phyloP scores from a whole-genome alignment of 2,329 filamentous ascomycete species.

The Nemania diffusa region DNA sequence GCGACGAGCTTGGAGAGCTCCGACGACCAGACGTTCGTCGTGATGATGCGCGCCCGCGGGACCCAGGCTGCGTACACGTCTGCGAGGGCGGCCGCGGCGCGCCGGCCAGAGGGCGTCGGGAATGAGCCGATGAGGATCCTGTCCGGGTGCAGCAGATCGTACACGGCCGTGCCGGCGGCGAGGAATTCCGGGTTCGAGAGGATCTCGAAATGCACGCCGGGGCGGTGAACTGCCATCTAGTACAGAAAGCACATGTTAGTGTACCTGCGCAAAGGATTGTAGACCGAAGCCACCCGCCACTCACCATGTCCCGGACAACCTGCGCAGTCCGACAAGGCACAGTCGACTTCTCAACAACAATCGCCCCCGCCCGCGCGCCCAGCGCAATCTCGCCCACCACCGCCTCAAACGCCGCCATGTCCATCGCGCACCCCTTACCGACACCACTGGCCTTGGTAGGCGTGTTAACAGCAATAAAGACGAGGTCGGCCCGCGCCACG shows the following conservation, averaged over 20 bases:
- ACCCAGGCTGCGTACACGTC: slow-evolving; percentile 79
- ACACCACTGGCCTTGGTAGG: slow-evolving; percentile 78
- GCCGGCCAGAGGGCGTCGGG: slow-evolving; percentile 66
- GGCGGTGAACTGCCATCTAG: slow-evolving; percentile 67
- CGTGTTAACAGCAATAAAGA: slow-evolving; percentile 82
- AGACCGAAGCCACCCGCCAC: too few species aligned
- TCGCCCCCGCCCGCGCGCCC: slow-evolving; percentile 72
- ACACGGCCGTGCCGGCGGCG: slow-evolving; percentile 79
- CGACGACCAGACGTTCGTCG: slow-evolving; percentile 79
- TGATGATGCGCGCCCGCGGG: slow-evolving; percentile 71
- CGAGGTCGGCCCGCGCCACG: slow-evolving; percentile 75
- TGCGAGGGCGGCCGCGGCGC: slow-evolving; percentile 71
- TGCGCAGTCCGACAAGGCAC: slow-evolving; percentile 78
- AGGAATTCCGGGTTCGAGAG: slow-evolving; percentile 86
- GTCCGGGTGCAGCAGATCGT: slow-evolving; percentile 76
- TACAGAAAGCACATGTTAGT: background rate
- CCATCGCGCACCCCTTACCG: slow-evolving; percentile 76
- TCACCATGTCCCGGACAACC: slow-evolving; percentile 22
- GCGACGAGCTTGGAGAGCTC: slow-evolving; percentile 83
- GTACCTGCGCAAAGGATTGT: too few species aligned
- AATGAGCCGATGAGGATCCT: slow-evolving; percentile 79
- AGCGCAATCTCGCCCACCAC: slow-evolving; percentile 74
- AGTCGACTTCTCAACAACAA: slow-evolving; percentile 85
- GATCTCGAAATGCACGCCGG: slow-evolving; percentile 75
- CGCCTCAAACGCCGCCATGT: slow-evolving; percentile 77